Conservation (phyloP, 129 eudicot species). For the Daucus carota region DH1_v3.0 NC_030383.2:52213001-52213500, state of each 20-base stretch:
- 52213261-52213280: not conserved
- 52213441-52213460: not conserved
- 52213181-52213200: not conserved
- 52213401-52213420: not conserved
- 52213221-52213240: not conserved
- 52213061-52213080: not conserved
- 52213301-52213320: not conserved
- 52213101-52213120: not conserved
- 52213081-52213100: not conserved
- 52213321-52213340: not conserved
- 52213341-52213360: not conserved
- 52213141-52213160: not conserved
- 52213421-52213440: not conserved
- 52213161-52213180: not conserved
- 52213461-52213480: no score
- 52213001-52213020: no score
- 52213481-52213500: no score
- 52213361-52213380: not conserved
- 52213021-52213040: no score
- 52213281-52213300: not conserved
- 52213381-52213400: not conserved
- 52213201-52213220: not conserved
- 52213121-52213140: not conserved
- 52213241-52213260: not conserved
- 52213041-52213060: no score